Evolutionary conservation across 805 yeast species (phyloP).

Genomic region (Kregervanrija pseudodelftensis): DNA sequence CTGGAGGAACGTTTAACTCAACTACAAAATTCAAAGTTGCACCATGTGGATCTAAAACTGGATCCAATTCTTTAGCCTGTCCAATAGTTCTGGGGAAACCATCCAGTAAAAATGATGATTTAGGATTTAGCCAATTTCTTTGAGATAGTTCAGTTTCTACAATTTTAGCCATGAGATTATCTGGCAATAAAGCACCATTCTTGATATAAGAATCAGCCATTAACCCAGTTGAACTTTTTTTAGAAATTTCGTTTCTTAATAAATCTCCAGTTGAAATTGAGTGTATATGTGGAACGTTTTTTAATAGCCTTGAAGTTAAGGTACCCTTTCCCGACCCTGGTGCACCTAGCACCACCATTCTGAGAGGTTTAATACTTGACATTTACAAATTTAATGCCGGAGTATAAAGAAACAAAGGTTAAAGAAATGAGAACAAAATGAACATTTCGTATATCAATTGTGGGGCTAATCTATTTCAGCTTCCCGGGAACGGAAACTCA

Average conservation of each 20-base stretch:
- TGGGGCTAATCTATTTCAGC: too few relatives aligned
- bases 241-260: conserved; percentile 58
- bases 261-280: conserved; percentile 83
- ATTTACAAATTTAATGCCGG: too few relatives aligned
- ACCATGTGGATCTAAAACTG: conserved; percentile 29
- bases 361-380: conserved; percentile 35
- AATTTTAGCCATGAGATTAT: conserved; percentile 53
- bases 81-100: conserved; percentile 82
- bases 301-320: conserved; percentile 59
- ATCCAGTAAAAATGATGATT: conserved; percentile 68
- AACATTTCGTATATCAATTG: too few relatives aligned
- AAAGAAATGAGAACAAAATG: too few relatives aligned
- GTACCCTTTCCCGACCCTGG: conserved; percentile 98
- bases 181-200: conserved; percentile 69
- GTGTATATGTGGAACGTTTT: conserved; percentile 42
- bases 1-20: conserved; percentile 79
- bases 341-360: conserved; percentile 78
- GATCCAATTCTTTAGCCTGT: conserved; percentile 61
- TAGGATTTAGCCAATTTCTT: conserved; percentile 35
- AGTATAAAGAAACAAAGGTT: too few relatives aligned
- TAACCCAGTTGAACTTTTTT: conserved; percentile 45
- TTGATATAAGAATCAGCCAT: conserved; percentile 50
- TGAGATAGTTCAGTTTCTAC: conserved; percentile 42
- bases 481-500: too few relatives aligned
- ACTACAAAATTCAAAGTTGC: conserved; percentile 68